Evolutionary conservation across 2,329 filamentous ascomycete genomes (phyloP), one percentile per base, ranked within the genome.

Genomic region (Mycosphaerelloides madeirae): DNA sequence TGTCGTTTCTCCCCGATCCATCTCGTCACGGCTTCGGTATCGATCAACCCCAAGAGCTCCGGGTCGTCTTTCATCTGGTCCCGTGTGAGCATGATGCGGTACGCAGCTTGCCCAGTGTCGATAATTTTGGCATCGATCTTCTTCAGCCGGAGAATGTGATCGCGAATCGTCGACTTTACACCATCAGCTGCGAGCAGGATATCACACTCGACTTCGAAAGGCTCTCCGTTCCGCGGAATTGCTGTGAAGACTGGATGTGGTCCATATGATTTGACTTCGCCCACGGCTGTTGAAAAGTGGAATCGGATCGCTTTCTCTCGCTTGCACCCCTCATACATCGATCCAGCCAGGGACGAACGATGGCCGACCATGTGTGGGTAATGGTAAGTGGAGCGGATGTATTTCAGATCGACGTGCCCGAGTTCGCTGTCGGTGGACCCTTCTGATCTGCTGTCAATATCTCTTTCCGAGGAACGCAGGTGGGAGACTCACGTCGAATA

Each of bases 341-440:
- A 77, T 29, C 77, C 77, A 5, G 86, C 84, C 3, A 91, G 75
- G 7, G 82, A 85, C 0, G 83, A 75, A 15, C 87, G 80, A 62
- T 93, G 87, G 6, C 85, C 86, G 3, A 87, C 84, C 77, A 86
- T 88, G 67, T 91, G 86, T 0, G 84, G 81, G 61, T 84, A 88
- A 29, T 78, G 78, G 60, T 89, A 91, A 25, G 77, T 81, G 7
- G 77, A 67, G 38, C 76, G 69, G 51, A 91, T 80, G 54, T 87
- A 81, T 25, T 72, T 71, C 59, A 91, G 77, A 48, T 81, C 73
- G 33, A 91, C 84, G 55, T 84, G 81, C 3, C 79, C 80, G 6
- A 91, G 75, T 64, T 90, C 84, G 3, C 70, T 66, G 60, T 89
- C 76, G 6, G 79, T 80, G 29, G 81, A 74, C 20, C 86, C 85